Conservation (phyloP, 78 protist genomes). For the Tieghemostelium lacteum region DNA sequence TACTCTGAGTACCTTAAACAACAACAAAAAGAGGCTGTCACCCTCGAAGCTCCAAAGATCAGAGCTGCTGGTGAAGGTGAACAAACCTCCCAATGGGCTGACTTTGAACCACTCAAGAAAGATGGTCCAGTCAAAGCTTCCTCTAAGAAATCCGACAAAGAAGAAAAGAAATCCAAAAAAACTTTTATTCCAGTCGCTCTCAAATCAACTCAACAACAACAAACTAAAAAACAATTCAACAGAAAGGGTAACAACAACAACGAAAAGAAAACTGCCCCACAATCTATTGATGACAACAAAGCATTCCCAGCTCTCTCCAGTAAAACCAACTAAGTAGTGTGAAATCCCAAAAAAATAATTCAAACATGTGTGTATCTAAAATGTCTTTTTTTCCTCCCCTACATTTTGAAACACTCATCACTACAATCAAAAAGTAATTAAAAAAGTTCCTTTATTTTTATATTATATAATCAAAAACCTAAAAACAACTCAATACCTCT, state of each 20-base stretch:
- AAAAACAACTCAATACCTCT: too few relatives aligned
- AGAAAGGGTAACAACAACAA: background rate
- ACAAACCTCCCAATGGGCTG: conserved; percentile 47
- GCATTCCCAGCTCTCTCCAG: background rate
- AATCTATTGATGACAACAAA: background rate
- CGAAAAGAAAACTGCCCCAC: background rate
- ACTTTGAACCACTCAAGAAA: conserved; percentile 51
- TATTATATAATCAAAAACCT: too few relatives aligned
- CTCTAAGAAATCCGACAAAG: conserved; percentile 40
- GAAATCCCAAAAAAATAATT: too few relatives aligned
- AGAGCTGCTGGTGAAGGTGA: conserved; percentile 80
- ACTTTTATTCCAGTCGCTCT: conserved; percentile 34
- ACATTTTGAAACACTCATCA: too few relatives aligned
- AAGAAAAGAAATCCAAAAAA: conserved; percentile 66
- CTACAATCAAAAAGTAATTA: too few relatives aligned
- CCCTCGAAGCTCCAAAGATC: conserved; percentile 28
- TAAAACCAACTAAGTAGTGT: too few relatives aligned
- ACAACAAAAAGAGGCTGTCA: conserved; percentile 9
- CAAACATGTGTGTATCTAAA: too few relatives aligned
- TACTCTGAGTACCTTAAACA: conserved; percentile 48
- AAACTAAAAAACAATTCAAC: background rate
- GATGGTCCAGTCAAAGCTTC: conserved; percentile 26
- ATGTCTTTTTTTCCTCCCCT: too few relatives aligned
- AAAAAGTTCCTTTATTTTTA: too few relatives aligned
- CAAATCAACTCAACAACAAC: background rate